phyloP scores from a whole-genome alignment of 2,329 filamentous ascomycete genomes.

The Sarocladium oryzae region DNA sequence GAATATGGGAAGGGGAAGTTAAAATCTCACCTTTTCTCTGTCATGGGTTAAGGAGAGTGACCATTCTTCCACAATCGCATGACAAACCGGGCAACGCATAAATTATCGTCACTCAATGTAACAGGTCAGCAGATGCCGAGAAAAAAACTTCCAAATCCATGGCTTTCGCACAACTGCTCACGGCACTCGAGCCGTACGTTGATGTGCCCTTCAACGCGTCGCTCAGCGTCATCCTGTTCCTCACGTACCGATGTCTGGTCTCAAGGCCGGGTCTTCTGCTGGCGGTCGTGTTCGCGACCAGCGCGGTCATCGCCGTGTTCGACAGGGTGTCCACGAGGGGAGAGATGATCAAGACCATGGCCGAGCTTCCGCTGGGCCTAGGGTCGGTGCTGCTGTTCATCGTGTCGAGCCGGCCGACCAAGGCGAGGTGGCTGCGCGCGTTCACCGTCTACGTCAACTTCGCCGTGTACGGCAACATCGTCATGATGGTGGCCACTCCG shows the following conservation, averaged over 20 bases:
- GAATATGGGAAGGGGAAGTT: too few species aligned
- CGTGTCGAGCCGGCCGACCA: background rate
- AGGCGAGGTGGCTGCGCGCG: slow-evolving; percentile 6
- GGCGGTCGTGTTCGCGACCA: slow-evolving; percentile 4
- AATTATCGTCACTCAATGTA: too few species aligned
- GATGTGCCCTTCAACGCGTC: slow-evolving; percentile 12
- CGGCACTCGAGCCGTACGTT: slow-evolving; percentile 4
- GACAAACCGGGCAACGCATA: too few species aligned
- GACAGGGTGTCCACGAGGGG: slow-evolving; percentile 8
- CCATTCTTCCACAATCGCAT: too few species aligned
- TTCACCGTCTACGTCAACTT: slow-evolving; percentile 11
- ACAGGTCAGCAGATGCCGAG: too few species aligned
- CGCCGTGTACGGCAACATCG: slow-evolving; percentile 9
- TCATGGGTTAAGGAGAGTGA: too few species aligned
- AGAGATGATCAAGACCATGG: slow-evolving; percentile 4
- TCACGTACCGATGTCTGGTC: slow-evolving; percentile 6
- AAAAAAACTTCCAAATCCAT: too few species aligned
- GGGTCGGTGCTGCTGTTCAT: slow-evolving; percentile 10
- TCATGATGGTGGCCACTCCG: slow-evolving; percentile 9
- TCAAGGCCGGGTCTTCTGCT: slow-evolving; percentile 10
- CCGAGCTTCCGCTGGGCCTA: slow-evolving; percentile 10
- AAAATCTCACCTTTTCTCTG: too few species aligned
- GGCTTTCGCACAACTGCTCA: slow-evolving; percentile 12
- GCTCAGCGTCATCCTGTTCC: slow-evolving; percentile 9
- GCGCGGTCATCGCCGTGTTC: slow-evolving; percentile 1